Percentiles rank a stretch among this genome's conserved stretches.
Conservation (phyloP, 305 asterid species). For the Caryopteris hybrid region DNA sequence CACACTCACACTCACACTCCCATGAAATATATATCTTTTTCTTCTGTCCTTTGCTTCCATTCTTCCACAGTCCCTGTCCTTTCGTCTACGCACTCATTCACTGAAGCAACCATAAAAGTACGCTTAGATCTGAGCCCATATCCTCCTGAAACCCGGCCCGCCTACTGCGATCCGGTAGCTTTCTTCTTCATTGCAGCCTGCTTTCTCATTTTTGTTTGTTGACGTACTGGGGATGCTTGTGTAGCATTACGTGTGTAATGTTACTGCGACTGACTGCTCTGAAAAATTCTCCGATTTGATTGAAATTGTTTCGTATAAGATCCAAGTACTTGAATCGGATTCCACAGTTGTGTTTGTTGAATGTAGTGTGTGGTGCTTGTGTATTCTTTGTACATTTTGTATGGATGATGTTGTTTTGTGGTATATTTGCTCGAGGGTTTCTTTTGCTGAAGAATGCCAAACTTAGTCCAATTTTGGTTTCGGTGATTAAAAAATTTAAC, state of each 20-base stretch:
- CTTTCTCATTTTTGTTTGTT: neutral
- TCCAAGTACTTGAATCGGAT: conserved; percentile 9
- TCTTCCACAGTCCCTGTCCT: neutral
- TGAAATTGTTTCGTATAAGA: conserved; percentile 17
- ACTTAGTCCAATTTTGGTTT: neutral
- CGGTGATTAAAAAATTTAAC: neutral
- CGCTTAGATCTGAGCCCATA: conserved; percentile 36
- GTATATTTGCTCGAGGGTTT: neutral
- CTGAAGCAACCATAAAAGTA: neutral
- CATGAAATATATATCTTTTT: conserved; percentile 1
- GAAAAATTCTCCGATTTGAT: neutral
- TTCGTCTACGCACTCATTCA: neutral
- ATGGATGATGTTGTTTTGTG: conserved; percentile 5
- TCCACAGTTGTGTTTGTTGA: neutral
- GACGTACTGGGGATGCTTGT: neutral
- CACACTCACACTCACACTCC: conserved; percentile 6
- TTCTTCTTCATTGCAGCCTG: conserved; percentile 15
- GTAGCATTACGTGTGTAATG: neutral
- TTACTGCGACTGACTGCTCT: neutral
- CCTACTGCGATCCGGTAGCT: conserved; percentile 27
- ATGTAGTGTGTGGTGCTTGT: conserved; percentile 14
- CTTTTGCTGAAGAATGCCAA: neutral
- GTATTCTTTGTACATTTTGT: conserved; percentile 16
- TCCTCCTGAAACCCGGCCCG: neutral
- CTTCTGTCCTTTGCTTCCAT: conserved; percentile 14